Evolutionary conservation across 495 filamentous ascomycete genomes (phyloP).

Genomic region (Daldinia bambusicola): DNA sequence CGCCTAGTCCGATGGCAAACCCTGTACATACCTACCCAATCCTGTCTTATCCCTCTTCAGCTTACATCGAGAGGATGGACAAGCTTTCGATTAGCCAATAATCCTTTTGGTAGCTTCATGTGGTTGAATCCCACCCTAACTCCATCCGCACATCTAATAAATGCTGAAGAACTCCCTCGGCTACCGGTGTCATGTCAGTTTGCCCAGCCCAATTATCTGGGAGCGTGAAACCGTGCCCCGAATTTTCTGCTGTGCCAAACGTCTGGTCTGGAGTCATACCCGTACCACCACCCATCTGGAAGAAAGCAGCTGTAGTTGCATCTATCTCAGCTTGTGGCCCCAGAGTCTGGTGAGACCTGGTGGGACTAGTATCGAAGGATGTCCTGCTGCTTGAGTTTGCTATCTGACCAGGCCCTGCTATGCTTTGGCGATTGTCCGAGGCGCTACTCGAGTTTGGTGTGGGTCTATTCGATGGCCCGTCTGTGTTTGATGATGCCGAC

Average conservation of each 20-base stretch:
- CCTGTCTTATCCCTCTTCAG: conserved; percentile 27
- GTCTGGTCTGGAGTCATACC: conserved; percentile 50
- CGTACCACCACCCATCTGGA: conserved; percentile 46
- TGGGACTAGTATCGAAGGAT: conserved; percentile 60
- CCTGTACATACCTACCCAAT: background rate
- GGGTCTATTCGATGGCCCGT: conserved; percentile 56
- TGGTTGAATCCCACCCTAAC: conserved; percentile 51
- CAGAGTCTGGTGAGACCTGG: conserved; percentile 50
- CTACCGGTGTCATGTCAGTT: conserved; percentile 60
- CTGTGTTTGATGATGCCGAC: conserved; percentile 52
- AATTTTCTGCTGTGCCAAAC: conserved; percentile 43
- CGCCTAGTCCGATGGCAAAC: background rate
- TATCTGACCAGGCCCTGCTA: conserved; percentile 42
- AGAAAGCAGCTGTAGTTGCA: conserved; percentile 48
- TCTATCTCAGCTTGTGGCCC: conserved; percentile 49
- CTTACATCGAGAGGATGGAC: background rate
- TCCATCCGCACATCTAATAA: conserved; percentile 61
- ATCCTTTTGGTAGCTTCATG: conserved; percentile 24
- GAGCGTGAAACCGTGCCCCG: conserved; percentile 52
- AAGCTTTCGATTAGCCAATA: background rate
- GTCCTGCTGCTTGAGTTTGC: conserved; percentile 49
- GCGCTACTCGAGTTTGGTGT: conserved; percentile 64
- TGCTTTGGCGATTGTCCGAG: conserved; percentile 53
- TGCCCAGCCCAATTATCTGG: conserved; percentile 54
- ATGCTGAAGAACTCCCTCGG: conserved; percentile 60